phyloP scores from a whole-genome alignment of 495 filamentous ascomycete genomes.

The Podospora bellae-mahoneyi region DNA sequence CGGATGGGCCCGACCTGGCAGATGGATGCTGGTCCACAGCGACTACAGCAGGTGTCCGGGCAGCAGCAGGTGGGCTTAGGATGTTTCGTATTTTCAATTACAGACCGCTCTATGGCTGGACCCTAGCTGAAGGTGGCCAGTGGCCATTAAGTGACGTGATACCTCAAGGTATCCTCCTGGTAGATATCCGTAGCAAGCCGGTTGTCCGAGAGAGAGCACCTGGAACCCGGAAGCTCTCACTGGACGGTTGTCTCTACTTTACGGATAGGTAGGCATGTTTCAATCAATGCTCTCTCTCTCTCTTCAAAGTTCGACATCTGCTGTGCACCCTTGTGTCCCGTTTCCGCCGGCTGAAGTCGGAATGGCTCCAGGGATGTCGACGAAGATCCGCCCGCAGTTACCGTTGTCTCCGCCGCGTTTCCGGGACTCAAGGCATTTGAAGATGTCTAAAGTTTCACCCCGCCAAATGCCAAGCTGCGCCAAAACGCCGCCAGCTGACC shows the following conservation, averaged over 20 bases:
- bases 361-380: neutral
- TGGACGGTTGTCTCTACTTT: too few relatives aligned
- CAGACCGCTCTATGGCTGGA: neutral
- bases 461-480: slow-evolving; percentile 1
- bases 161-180: too few relatives aligned
- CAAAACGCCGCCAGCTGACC: slow-evolving; percentile 7
- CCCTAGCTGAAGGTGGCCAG: neutral
- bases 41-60: neutral
- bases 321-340: slow-evolving; percentile 2
- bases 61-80: neutral
- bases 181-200: neutral
- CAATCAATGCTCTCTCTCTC: too few relatives aligned
- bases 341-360: slow-evolving; percentile 8
- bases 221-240: too few relatives aligned
- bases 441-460: neutral
- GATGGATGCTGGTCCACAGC: neutral
- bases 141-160: slow-evolving; percentile 11
- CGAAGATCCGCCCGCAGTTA: neutral
- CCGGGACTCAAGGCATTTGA: neutral
- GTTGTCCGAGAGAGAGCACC: neutral
- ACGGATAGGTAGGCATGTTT: too few relatives aligned
- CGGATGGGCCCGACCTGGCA: slow-evolving; percentile 7
- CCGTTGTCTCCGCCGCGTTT: neutral
- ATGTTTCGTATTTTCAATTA: slow-evolving; percentile 2
- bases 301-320: neutral